Evolutionary conservation across 768 basidiomycete genomes (phyloP), one percentile per base, ranked within the genome.

Genomic region (Dioszegia aurantiaca): DNA sequence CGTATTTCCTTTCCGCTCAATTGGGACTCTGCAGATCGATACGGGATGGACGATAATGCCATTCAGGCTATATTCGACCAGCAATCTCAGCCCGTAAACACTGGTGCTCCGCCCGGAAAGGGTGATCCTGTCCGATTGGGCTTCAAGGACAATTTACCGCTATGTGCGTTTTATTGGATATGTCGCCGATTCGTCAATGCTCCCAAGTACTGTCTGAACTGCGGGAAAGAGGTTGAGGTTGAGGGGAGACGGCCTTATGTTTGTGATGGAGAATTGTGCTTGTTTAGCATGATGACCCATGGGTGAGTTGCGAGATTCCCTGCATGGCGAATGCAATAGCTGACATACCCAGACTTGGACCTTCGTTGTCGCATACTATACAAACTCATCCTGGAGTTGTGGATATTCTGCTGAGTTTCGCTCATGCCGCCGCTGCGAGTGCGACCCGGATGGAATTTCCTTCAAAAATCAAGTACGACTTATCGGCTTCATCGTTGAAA

Each of bases 151-250:
- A 69, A 69, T 55, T 45, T 66, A 14, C 55, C 60, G 5, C 39
- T 69, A 1, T 48, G 54, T 17, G 57, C 64, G 1, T 69, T 69
- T 37, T 44, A 54, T 30, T 69, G 68, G 64, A 45, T 61, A 10
- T 36, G 66, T 8, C 49, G 62, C 28, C 27, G 68, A 26, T 69
- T 69, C 31, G 49, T 58, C 26, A 37, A 62, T 2, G 68, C 68
- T 4, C 42, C 64, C 5, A 64, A 64, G 33, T 66, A 66, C 39
- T 69, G 68, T 43, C 59, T 61, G 67, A 68, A 68, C 33, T 68
- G 67, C 51, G 67, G 67, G 5, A 45, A 61, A 0, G 51, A 57
- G 45, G 67, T 69, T 26, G 8, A 47, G 6, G 42, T 63, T 4
- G 61, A 55, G 17, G 60, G 64, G 17, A 55, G 61, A 17, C 39